Percentiles rank a stretch among this genome's conserved stretches.
Conservation (phyloP, 495 filamentous ascomycete genomes). For the Daldinia caldariorum region DNA sequence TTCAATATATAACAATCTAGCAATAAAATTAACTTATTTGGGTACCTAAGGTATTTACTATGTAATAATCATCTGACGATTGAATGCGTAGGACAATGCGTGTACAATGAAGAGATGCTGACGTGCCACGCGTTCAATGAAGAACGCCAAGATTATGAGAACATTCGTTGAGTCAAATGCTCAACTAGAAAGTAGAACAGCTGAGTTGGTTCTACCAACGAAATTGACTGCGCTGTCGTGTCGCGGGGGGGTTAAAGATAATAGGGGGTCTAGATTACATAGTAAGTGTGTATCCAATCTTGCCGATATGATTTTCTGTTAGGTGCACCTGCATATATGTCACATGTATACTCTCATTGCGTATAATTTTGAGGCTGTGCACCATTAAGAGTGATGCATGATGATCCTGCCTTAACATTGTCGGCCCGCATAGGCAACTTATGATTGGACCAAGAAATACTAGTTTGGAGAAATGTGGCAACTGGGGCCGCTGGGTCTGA, state of each 20-base stretch:
- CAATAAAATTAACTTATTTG: no score
- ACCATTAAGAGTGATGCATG: conserved; percentile 25
- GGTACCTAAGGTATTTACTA: neutral
- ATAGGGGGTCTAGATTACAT: neutral
- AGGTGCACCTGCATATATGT: conserved; percentile 16
- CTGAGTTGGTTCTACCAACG: conserved; percentile 10
- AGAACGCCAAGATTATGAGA: conserved; percentile 24
- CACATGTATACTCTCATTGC: conserved; percentile 33
- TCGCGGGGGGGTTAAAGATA: no score
- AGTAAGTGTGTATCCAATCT: conserved; percentile 15
- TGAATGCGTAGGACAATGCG: conserved; percentile 24
- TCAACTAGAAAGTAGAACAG: conserved; percentile 14
- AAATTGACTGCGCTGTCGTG: no score
- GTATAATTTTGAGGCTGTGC: conserved; percentile 43
- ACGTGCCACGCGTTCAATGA: conserved; percentile 34
- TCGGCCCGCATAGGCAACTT: neutral
- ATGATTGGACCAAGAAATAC: conserved; percentile 12
- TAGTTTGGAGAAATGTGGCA: conserved; percentile 4
- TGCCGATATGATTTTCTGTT: conserved; percentile 16
- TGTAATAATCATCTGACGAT: conserved; percentile 31
- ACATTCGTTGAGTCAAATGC: conserved; percentile 26
- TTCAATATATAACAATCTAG: neutral
- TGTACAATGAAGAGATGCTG: conserved; percentile 9
- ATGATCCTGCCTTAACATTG: conserved; percentile 16
- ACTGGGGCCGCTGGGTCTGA: conserved; percentile 7